These are phyloP conservation scores for Hyaloscypha hepaticicola DNA, from an alignment of 495 filamentous ascomycete species.

Conservation along the genomic window DNA sequence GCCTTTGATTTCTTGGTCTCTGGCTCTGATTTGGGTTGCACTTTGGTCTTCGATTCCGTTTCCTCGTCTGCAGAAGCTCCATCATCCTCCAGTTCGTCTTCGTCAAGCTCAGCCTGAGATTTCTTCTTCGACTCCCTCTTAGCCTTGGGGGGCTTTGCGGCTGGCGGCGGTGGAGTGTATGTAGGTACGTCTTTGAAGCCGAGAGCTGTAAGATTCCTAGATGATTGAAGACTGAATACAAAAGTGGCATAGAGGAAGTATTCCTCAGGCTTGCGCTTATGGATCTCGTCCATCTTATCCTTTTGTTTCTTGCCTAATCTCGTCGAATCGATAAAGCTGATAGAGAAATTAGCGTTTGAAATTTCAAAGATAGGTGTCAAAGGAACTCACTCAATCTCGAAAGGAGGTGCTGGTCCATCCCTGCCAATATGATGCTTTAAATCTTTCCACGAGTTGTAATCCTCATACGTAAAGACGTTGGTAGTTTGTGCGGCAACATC, in stretches of 20 bases:
- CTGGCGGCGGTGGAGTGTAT: neutral
- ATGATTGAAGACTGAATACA: neutral
- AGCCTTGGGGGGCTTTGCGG: neutral
- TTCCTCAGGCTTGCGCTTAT: neutral
- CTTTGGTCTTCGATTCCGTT: neutral
- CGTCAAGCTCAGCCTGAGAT: neutral
- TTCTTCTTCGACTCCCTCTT: neutral
- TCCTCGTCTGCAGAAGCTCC: neutral
- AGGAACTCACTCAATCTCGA: constrained; percentile 20
- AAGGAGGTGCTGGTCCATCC: neutral
- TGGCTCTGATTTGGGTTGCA: too few species aligned
- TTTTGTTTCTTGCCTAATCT: constrained; percentile 1
- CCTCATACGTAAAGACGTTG: neutral
- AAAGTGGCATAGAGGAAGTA: neutral
- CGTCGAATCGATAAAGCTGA: neutral
- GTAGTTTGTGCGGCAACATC: neutral
- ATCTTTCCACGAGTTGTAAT: constrained; percentile 10
- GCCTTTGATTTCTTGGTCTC: neutral
- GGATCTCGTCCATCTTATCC: constrained; percentile 6
- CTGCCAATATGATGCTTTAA: neutral
- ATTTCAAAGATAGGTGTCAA: neutral
- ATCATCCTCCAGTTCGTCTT: neutral
- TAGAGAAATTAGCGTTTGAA: neutral
- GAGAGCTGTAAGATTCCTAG: neutral
- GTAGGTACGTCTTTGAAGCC: constrained; percentile 8